Evolutionary conservation across 495 filamentous ascomycete genomes (phyloP).

Genomic region (Hypoxylon trugodes): DNA sequence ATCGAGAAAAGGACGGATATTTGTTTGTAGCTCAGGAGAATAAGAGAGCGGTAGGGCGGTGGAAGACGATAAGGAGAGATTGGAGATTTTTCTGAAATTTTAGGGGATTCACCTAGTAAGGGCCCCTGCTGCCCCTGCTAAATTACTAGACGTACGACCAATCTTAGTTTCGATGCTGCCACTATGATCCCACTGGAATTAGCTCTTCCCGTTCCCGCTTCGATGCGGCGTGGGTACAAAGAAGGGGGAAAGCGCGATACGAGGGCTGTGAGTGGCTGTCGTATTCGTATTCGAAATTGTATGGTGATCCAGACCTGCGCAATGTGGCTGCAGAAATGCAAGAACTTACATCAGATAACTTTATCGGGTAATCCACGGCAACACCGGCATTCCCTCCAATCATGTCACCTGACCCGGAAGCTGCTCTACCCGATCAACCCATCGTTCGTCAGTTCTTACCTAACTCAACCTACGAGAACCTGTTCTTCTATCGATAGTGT

Average conservation of each 20-base stretch:
- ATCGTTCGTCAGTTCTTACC: conserved; percentile 13
- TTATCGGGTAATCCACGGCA: conserved; percentile 30
- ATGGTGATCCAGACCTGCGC: neutral
- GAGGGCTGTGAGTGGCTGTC: conserved; percentile 17
- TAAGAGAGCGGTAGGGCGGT: conserved; percentile 34
- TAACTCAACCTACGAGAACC: conserved; percentile 6
- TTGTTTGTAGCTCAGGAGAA: conserved; percentile 32
- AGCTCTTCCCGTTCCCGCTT: conserved; percentile 36
- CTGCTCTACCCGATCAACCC: conserved; percentile 6
- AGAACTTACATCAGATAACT: conserved; percentile 26
- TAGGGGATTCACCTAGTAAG: too few species aligned
- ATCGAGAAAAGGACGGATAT: conserved; percentile 23
- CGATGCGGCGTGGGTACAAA: conserved; percentile 16
- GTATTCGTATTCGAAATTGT: conserved; percentile 38
- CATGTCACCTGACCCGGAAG: conserved; percentile 26
- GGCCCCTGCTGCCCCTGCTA: too few species aligned
- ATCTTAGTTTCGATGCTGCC: conserved; percentile 45
- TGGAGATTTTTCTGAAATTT: conserved; percentile 31
- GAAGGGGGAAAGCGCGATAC: conserved; percentile 18
- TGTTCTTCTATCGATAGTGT: neutral
- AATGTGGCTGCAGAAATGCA: too few species aligned
- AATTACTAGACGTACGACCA: conserved; percentile 32
- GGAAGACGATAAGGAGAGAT: conserved; percentile 42
- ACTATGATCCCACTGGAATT: conserved; percentile 47
- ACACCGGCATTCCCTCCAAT: neutral